Evolutionary conservation across 179 eudicot genomes (phyloP).

Genomic region (Monotropa hypopitys): DNA sequence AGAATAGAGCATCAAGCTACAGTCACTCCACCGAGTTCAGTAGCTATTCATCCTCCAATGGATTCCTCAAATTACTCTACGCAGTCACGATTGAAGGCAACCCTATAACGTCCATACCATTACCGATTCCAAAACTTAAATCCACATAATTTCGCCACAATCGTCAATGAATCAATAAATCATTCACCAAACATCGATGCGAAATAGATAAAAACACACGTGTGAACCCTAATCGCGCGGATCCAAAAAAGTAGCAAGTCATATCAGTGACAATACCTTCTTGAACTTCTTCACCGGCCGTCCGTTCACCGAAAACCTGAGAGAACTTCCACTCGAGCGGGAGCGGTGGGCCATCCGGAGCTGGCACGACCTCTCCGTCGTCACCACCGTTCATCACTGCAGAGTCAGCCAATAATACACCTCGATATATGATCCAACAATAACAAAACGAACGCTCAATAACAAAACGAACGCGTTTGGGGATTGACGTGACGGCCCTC

Average conservation of each 20-base stretch:
- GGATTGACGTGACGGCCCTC: neutral
- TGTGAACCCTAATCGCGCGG: constrained; percentile 13
- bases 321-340: constrained; percentile 70
- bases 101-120: neutral
- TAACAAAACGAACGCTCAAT: constrained; percentile 1
- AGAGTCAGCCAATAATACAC: constrained; percentile 3
- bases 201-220: neutral
- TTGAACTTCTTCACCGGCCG: constrained; percentile 72
- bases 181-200: neutral
- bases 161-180: neutral
- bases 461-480: neutral
- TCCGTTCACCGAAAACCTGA: constrained; percentile 67
- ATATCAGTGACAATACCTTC: constrained; percentile 34
- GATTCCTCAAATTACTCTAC: neutral
- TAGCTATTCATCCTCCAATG: neutral
- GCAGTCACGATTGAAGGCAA: neutral
- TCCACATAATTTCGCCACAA: neutral
- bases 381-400: constrained; percentile 34
- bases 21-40: neutral
- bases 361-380: constrained; percentile 21
- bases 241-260: neutral
- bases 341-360: constrained; percentile 25
- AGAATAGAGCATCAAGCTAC: neutral
- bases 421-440: neutral
- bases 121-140: constrained; percentile 3